Evolutionary conservation across 495 filamentous ascomycete species (phyloP).

Genomic region (Daldinia decipiens): DNA sequence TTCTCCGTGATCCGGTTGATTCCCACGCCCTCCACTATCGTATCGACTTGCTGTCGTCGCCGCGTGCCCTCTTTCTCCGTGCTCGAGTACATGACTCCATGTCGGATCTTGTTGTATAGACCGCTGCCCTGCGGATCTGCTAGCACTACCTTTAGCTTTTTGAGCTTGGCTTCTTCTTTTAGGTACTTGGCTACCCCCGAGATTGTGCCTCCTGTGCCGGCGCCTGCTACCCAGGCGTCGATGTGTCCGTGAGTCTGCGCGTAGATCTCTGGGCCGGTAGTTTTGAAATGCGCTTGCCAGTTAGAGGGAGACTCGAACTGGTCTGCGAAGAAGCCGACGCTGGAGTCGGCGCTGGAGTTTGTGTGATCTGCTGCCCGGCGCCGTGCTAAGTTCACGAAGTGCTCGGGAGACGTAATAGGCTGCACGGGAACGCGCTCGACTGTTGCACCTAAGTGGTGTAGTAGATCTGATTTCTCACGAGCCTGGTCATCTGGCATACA

Average conservation of each 20-base stretch:
- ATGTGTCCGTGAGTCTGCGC: conserved; percentile 77
- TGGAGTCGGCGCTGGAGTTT: conserved; percentile 50
- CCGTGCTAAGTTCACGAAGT: conserved; percentile 96
- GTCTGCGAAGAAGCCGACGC: conserved; percentile 88
- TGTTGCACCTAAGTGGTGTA: conserved; percentile 87
- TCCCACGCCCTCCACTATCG: conserved; percentile 94
- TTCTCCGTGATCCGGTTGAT: conserved; percentile 93
- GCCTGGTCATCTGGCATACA: conserved; percentile 97
- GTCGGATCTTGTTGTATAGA: conserved; percentile 86
- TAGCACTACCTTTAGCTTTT: conserved; percentile 74
- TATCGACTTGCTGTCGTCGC: conserved; percentile 89
- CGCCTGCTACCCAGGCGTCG: conserved; percentile 95
- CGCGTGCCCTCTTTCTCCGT: conserved; percentile 92
- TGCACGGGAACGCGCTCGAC: conserved; percentile 91
- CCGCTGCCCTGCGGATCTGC: conserved; percentile 96
- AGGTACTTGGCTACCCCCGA: conserved; percentile 85
- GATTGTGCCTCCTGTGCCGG: conserved; percentile 94
- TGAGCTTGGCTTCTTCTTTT: conserved; percentile 65
- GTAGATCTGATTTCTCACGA: conserved; percentile 85
- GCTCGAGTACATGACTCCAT: conserved; percentile 93
- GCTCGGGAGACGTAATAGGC: conserved; percentile 86
- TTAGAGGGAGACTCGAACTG: conserved; percentile 95
- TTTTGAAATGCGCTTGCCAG: conserved; percentile 80
- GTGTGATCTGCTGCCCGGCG: conserved; percentile 77
- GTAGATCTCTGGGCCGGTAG: conserved; percentile 91